Base-by-base conservation (phyloP, 306 rosid species). In the Morella rubra region DNA sequence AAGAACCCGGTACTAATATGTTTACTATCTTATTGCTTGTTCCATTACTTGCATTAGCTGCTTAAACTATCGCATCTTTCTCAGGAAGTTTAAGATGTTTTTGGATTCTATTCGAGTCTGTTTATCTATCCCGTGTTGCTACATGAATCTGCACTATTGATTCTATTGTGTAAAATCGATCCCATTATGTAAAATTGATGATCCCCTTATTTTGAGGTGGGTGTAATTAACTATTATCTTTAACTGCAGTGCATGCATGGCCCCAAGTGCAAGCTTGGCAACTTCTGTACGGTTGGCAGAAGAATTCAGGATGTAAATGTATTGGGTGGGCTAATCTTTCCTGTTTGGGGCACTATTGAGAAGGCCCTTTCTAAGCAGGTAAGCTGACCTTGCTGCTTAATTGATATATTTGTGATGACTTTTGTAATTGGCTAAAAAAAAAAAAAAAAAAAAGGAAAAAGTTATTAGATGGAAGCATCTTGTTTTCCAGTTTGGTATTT, bases 301-400 rank as follows among this genome's bases (percentile, higher is more conserved):
- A 90, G 99, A 88, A 83, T 87, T 77, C 99, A 95, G 87, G 99
- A 95, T 86, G 99, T 95, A 59, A 92, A 92, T 87, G 92, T 95
- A 58, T 79, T 95, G 80, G 97, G 99, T 24, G 99, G 99, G 72
- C 96, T 95, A 75, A 92, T 95, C 78, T 96, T 95, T 87, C 99
- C 99, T 10, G 96, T 95, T 41, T 95, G 99, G 99, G 93, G 98
- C 71, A 84, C 96, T 18, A 79, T 95, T 72, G 99, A 95, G 84
- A 91, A 92, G 82, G 97, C 97, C 81, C 97, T 95, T 77, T 76
- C 97, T 46, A 95, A 91, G 86, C 99, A 95, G 99, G 99, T 92
- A 87, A 72, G 46, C 66, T 60, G 71, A 46, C 68, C 42, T 56
- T 59, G 66, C 47, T 80, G 4, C 20, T 67, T 60, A 7, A 44